Conservation (phyloP, 305 asterid species). For the Stenogyne calaminthoides region DNA sequence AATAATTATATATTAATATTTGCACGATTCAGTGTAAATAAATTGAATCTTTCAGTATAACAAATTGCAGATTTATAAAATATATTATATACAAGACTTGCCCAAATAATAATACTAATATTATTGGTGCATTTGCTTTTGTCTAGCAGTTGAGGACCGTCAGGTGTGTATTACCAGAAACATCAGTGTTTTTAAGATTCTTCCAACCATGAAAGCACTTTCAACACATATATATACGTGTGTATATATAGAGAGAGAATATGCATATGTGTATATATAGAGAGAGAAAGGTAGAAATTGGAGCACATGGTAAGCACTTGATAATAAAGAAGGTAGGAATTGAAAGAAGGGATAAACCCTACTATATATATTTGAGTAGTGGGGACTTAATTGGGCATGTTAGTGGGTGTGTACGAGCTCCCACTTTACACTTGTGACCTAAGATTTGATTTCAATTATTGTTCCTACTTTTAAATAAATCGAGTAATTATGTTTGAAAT, state of each 20-base stretch:
- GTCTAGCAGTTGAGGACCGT: conserved; percentile 21
- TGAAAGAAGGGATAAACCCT: conserved; percentile 21
- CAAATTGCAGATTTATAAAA: no score
- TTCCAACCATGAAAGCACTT: conserved; percentile 34
- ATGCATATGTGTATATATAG: background rate
- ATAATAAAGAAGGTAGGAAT: conserved; percentile 9
- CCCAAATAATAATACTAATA: no score
- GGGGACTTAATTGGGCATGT: background rate
- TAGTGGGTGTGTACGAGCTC: background rate
- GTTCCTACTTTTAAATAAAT: background rate
- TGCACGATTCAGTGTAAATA: no score
- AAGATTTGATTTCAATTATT: background rate
- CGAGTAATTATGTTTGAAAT: no score
- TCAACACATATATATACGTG: background rate
- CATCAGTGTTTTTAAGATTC: conserved; percentile 37
- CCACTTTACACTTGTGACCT: background rate
- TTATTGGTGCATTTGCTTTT: conserved; percentile 22
- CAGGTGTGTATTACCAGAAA: conserved; percentile 28
- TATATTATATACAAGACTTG: no score
- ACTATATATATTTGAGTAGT: conserved; percentile 9
- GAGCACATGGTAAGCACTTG: conserved; percentile 43
- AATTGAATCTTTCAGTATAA: no score
- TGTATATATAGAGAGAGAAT: background rate
- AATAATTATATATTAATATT: no score
- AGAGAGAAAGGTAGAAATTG: conserved; percentile 15